Evolutionary conservation across 1,284 basidiomycete species (phyloP), one percentile per base, ranked within the genome.

Genomic region (Marasmius tenuissimus): DNA sequence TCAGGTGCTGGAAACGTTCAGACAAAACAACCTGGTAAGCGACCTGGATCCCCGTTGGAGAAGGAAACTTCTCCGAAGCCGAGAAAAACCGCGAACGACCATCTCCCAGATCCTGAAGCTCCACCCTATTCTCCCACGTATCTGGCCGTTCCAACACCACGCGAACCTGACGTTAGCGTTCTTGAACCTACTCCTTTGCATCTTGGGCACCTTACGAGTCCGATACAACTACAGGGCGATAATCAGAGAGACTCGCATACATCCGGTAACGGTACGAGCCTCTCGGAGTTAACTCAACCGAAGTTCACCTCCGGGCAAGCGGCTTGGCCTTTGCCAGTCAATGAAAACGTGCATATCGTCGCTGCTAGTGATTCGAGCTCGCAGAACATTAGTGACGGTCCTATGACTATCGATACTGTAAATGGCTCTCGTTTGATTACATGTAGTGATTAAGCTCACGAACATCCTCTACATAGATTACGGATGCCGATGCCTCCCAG

Each of bases 31-130:
- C 27, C n/a, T 2, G 40, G 40, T 20, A 62, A 62, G 40, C 61
- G 61, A 7, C 57, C 61, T 16, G 61, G 61, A 3, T 59, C 61
- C 7, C 61, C 61, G 0, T 56, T 62, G 52, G 51, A 59, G 20
- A 58, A 58, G 39, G 51, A 37, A 12, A n/a, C 22, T 34, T 35
- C 40, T 22, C 14, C 33, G 16, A 47, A 48, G 18, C 40, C 27
- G 27, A 27, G 27, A 27, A 27, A 4, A 27, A 27, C 27, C 27
- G 27, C 27, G 27, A 27, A 27, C 27, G 27, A 27, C 27, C 27
- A 27, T 27, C 27, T 33, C 34, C 27, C 20, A 4, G 42, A 20
- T 5, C 58, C 42, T 27, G 34, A 34, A 35, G 34, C 52, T 35
- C 37, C 52, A 35, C 37, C 52, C 8, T 37, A 35, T 18, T n/a